phyloP scores from a whole-genome alignment of 345 rosid genomes.

The Turnera subulata region DNA sequence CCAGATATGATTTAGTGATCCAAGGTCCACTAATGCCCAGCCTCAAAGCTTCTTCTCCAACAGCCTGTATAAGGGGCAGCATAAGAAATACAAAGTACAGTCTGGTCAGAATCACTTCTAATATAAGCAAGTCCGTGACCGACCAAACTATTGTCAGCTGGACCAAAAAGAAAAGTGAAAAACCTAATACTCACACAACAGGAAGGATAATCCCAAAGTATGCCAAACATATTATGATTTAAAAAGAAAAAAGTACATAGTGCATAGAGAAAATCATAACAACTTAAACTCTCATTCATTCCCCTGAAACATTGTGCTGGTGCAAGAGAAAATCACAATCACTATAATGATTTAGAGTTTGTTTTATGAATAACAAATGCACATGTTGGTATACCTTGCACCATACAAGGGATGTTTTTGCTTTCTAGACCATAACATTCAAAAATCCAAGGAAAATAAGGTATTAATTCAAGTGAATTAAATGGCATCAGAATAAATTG shows the following conservation, averaged over 20 bases:
- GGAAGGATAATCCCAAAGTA: not conserved
- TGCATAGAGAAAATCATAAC: no score
- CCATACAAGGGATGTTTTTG: not conserved
- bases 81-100: not conserved
- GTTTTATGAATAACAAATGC: not conserved
- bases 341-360: not conserved
- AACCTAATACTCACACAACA: not conserved
- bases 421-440: no score
- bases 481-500: no score
- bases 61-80: conserved; percentile 39
- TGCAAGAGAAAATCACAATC: no score
- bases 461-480: no score
- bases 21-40: conserved; percentile 80
- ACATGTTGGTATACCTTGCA: not conserved
- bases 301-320: no score
- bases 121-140: not conserved
- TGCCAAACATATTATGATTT: no score
- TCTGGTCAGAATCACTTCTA: not conserved
- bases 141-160: no score
- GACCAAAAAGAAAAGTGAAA: not conserved
- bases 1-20: conserved; percentile 95
- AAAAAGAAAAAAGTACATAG: not conserved
- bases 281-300: no score
- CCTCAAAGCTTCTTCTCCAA: conserved; percentile 86
- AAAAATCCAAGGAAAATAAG: no score